Conservation (phyloP, 2,329 filamentous ascomycete genomes). For the Aspergillus sp. region DNA sequence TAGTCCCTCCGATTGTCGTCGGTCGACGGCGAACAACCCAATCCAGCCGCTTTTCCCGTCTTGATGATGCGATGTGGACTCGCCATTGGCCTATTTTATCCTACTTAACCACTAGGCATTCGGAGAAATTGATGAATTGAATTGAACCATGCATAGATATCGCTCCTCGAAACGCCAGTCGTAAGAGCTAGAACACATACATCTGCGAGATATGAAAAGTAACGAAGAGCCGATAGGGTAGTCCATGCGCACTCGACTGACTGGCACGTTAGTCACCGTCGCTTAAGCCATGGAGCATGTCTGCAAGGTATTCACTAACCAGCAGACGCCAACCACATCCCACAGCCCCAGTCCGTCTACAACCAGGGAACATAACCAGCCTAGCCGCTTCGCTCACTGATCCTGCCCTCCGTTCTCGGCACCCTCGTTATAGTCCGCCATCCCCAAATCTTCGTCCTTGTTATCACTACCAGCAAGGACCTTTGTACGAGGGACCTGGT, state of each 20-base stretch:
- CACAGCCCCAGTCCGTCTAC: background rate
- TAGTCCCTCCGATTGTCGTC: background rate
- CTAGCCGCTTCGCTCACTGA: slow-evolving; percentile 11
- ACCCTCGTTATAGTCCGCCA: slow-evolving; percentile 31
- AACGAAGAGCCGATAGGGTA: background rate
- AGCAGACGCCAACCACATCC: background rate
- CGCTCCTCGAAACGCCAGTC: slow-evolving; percentile 2
- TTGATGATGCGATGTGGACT: background rate
- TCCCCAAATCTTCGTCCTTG: slow-evolving; percentile 35
- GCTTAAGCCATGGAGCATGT: background rate
- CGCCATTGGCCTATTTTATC: background rate
- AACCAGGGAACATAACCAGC: background rate
- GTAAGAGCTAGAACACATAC: background rate
- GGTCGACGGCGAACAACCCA: background rate
- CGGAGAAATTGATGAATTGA: background rate
- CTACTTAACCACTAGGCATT: background rate
- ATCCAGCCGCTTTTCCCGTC: background rate
- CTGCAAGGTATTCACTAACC: background rate
- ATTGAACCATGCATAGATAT: background rate
- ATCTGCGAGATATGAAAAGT: background rate
- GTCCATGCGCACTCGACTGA: background rate
- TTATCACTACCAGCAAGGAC: slow-evolving; percentile 57
- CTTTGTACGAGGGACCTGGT: slow-evolving; percentile 62
- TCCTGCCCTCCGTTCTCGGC: slow-evolving; percentile 21
- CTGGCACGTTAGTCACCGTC: background rate